Evolutionary conservation across 2,329 filamentous ascomycete species (phyloP).

Genomic region (Mycosphaerella arachidis): DNA sequence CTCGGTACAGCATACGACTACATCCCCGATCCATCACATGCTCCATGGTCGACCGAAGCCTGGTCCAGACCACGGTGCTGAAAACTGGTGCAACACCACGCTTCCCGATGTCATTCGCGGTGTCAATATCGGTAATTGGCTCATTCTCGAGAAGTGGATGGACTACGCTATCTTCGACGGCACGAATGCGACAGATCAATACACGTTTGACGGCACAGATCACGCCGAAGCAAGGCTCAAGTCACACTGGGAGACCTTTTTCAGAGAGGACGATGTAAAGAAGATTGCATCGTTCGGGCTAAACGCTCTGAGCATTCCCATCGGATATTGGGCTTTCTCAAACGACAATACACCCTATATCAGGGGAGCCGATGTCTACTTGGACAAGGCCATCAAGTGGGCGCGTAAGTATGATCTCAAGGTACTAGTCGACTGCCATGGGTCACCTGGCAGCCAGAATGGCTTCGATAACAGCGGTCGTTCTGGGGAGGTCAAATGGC

Average conservation of each 20-base stretch:
- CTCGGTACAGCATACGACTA: neutral
- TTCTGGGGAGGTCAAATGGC: conserved; percentile 27
- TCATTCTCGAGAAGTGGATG: conserved; percentile 38
- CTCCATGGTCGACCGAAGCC: neutral
- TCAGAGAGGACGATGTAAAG: conserved; percentile 40
- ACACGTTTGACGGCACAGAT: conserved; percentile 34
- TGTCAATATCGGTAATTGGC: conserved; percentile 37
- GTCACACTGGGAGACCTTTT: conserved; percentile 34
- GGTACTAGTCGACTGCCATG: conserved; percentile 51
- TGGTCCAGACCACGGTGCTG: neutral
- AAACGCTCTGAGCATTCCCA: conserved; percentile 45
- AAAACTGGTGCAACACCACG: neutral
- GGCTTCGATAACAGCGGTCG: conserved; percentile 41
- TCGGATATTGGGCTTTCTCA: conserved; percentile 51
- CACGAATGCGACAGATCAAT: conserved; percentile 36
- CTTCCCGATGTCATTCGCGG: conserved; percentile 26
- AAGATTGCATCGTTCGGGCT: conserved; percentile 37
- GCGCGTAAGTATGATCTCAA: conserved; percentile 42
- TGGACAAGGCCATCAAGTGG: conserved; percentile 49
- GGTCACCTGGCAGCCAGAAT: conserved; percentile 48
- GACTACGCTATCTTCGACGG: conserved; percentile 33
- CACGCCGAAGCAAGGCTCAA: conserved; percentile 29
- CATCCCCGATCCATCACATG: too few relatives aligned
- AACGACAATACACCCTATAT: conserved; percentile 42
- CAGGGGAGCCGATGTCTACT: conserved; percentile 43